Evolutionary conservation across 257 asterid species (phyloP).

Genomic region (Capsicum baccatum): DNA sequence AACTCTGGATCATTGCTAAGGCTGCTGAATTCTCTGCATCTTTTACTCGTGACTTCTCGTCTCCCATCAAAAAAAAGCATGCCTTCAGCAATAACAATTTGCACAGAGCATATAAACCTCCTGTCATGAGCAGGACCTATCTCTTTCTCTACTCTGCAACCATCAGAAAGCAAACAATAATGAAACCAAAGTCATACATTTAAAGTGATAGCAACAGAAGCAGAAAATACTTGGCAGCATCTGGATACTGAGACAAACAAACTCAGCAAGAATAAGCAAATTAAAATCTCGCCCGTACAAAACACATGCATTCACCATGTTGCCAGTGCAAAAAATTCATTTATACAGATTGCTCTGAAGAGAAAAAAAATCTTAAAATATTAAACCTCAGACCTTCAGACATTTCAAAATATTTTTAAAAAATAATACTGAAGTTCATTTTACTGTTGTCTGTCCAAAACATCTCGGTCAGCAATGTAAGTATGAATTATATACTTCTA

Average conservation of each 20-base stretch:
- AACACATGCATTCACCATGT: neutral
- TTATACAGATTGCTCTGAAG: neutral
- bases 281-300: neutral
- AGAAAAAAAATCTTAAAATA: neutral
- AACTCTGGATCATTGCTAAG: slow-evolving; percentile 53
- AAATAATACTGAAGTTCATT: neutral
- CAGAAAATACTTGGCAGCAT: slow-evolving; percentile 19
- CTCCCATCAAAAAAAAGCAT: slow-evolving; percentile 43
- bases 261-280: slow-evolving; percentile 9
- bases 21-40: slow-evolving; percentile 91
- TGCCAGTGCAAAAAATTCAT: slow-evolving; percentile 1
- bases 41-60: slow-evolving; percentile 56
- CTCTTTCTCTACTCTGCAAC: slow-evolving; percentile 58
- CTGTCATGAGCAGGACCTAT: slow-evolving; percentile 61
- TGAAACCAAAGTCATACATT: neutral
- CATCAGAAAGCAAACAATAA: slow-evolving; percentile 25
- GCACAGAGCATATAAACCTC: slow-evolving; percentile 66
- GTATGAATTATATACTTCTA: neutral
- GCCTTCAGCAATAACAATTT: slow-evolving; percentile 46
- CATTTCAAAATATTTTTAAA: neutral
- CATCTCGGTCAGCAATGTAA: neutral
- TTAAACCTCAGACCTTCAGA: neutral
- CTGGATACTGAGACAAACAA: slow-evolving; percentile 12
- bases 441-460: neutral
- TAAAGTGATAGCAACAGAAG: neutral